These are phyloP conservation scores for Daldinia vernicosa DNA, from an alignment of 495 filamentous ascomycete species.

Conservation along the genomic window DNA sequence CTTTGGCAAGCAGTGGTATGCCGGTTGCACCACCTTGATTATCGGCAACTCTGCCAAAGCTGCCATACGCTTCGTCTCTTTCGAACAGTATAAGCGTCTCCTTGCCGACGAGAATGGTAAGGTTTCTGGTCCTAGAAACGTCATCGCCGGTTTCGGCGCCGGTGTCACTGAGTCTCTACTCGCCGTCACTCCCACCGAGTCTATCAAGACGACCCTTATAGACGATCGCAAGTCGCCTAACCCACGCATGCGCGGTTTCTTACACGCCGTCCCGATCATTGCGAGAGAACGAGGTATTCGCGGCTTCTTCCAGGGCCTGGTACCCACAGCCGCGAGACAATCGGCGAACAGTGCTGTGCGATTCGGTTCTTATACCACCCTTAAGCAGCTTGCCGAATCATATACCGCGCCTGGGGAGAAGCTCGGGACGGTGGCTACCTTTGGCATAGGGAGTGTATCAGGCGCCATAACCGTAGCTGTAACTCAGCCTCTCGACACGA, in stretches of 20 bases:
- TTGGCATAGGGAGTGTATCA: slow-evolving; percentile 88
- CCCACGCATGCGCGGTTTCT: slow-evolving; percentile 88
- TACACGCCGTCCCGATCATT: slow-evolving; percentile 89
- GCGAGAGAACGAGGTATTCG: slow-evolving; percentile 83
- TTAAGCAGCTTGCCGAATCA: slow-evolving; percentile 89
- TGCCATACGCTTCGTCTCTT: slow-evolving; percentile 94
- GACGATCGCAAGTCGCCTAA: slow-evolving; percentile 90
- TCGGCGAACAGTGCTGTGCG: slow-evolving; percentile 91
- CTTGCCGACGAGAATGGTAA: slow-evolving; percentile 87
- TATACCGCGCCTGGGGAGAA: slow-evolving; percentile 96
- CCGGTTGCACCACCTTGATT: slow-evolving; percentile 95
- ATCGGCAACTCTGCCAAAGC: slow-evolving; percentile 97
- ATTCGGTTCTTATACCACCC: slow-evolving; percentile 87
- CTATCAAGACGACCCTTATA: slow-evolving; percentile 97
- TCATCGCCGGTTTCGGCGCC: slow-evolving; percentile 93
- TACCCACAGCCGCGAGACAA: slow-evolving; percentile 92
- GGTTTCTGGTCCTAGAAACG: slow-evolving; percentile 87
- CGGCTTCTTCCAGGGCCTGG: slow-evolving; percentile 96
- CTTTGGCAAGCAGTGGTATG: slow-evolving; percentile 95
- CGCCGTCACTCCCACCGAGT: slow-evolving; percentile 96
- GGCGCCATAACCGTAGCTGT: slow-evolving; percentile 93
- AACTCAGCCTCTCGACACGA: slow-evolving; percentile 91
- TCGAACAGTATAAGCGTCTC: slow-evolving; percentile 87
- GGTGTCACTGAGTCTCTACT: slow-evolving; percentile 93
- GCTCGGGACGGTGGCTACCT: slow-evolving; percentile 86